Percentiles rank a stretch among this genome's conserved stretches.
Evolutionary conservation across 1,139 yeast genomes (phyloP).

Genomic region (Taphrina confusa): DNA sequence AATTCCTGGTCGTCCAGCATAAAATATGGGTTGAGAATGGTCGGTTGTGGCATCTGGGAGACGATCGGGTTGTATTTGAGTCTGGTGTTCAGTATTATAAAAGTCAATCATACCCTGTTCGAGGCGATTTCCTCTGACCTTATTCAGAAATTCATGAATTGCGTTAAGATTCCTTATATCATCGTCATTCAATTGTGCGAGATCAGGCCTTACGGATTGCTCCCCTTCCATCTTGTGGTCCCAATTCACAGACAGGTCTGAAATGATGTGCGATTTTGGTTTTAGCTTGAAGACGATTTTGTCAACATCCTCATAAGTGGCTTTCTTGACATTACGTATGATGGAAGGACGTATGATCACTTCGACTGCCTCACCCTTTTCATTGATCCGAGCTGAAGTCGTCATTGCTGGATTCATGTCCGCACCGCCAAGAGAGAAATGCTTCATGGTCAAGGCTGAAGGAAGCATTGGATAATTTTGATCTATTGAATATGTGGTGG

Average conservation of each 20-base stretch:
- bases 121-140: not conserved
- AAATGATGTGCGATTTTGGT: constrained; percentile 43
- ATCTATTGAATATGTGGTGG: constrained; percentile 77
- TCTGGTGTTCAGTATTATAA: not conserved
- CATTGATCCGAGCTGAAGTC: constrained; percentile 48
- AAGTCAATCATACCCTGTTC: constrained; percentile 23
- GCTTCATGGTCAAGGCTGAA: constrained; percentile 53
- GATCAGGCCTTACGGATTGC: not conserved
- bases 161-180: not conserved
- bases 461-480: constrained; percentile 74
- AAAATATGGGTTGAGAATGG: constrained; percentile 6
- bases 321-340: constrained; percentile 52
- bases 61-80: constrained; percentile 10
- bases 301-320: constrained; percentile 58
- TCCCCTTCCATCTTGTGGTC: not conserved
- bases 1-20: constrained; percentile 25
- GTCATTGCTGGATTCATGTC: constrained; percentile 55
- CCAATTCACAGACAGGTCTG: constrained; percentile 9
- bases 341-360: constrained; percentile 49
- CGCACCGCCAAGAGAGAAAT: constrained; percentile 55
- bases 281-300: constrained; percentile 17
- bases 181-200: not conserved
- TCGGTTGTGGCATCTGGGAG: constrained; percentile 6
- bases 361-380: constrained; percentile 42
- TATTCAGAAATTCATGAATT: constrained; percentile 40